Base-by-base conservation (phyloP, 306 rosid genomes). In the Cyamopsis tetragonoloba region DNA sequence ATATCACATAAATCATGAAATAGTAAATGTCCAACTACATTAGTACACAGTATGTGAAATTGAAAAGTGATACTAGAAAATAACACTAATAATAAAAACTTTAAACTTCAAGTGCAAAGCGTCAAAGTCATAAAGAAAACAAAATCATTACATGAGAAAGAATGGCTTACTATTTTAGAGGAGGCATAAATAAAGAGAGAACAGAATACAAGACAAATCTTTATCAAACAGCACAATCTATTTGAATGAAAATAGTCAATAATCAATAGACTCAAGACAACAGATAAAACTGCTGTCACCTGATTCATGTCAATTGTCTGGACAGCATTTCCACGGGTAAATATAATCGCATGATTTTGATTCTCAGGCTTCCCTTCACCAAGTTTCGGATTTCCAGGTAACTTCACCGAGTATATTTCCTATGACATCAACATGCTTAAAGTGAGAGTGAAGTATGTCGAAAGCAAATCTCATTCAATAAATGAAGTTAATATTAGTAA, bases 321-420 rank as follows among this genome's bases (percentile, higher is more conserved):
- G 69, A 93, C 58, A 11, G 97, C 98, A 83, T 83, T 89, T 66
- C 98, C 98, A 59, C 98, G 98, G 12, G 98, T 93, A 82, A 93
- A 93, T 68, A 89, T 77, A 66, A 93, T 69, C 24, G 97, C 98
- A 75, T 93, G 98, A 67, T 93, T 93, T 77, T 93, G 98, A 69
- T 93, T 93, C 81, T 93, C 98, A 0, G 98, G 96, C 79, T 93
- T 93, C 82, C 97, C 98, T 89, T 93, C 98, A 44, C 97, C 98
- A 59, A 93, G 50, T 74, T 89, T 88, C 47, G 97, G 98, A 79
- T 89, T 78, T 46, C 97, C 98, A 11, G 98, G 95, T 75, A 93
- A 75, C 68, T 88, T 93, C 68, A 93, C 88, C 0, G 96, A 86
- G 76, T 89, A 93, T 53, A 93, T 88, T 80, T 93, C 98, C 97